Percentiles rank a stretch among this genome's conserved stretches.
These are phyloP conservation scores for Kwoniella dejecticola DNA, from an alignment of 768 basidiomycete species.

Conservation along the genomic window DNA sequence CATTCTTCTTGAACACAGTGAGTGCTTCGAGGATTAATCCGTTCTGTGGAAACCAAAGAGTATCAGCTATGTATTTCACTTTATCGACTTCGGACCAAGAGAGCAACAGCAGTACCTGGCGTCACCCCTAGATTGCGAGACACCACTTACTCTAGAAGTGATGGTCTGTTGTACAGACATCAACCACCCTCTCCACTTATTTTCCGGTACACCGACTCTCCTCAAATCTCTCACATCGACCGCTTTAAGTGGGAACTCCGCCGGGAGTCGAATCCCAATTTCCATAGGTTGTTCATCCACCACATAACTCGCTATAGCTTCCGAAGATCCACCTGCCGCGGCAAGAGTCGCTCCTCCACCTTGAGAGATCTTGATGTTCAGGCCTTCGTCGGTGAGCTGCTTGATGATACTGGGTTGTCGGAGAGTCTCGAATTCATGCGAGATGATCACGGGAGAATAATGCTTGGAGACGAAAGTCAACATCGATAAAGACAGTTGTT, in stretches of 20 bases:
- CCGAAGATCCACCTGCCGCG: constrained; percentile 60
- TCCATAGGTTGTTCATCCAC: constrained; percentile 95
- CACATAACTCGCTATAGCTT: constrained; percentile 78
- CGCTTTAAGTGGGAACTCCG: constrained; percentile 83
- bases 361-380: constrained; percentile 74
- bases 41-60: constrained; percentile 62
- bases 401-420: constrained; percentile 56
- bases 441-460: constrained; percentile 87
- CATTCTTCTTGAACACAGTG: constrained; percentile 89
- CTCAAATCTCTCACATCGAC: constrained; percentile 86
- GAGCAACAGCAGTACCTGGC: too few relatives aligned
- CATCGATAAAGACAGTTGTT: constrained; percentile 76
- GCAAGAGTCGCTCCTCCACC: constrained; percentile 54
- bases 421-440: constrained; percentile 75
- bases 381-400: constrained; percentile 67
- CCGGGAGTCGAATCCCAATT: constrained; percentile 78
- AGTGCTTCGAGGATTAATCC: constrained; percentile 87
- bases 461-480: constrained; percentile 75
- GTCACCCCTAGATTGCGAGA: too few relatives aligned
- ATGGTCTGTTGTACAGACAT: constrained; percentile 87
- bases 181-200: constrained; percentile 90
- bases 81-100: too few relatives aligned
- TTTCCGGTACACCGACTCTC: constrained; percentile 83
- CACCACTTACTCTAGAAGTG: constrained; percentile 76
- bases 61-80: constrained; percentile 5